Evolutionary conservation across 805 yeast species (phyloP).

Genomic region (Pichia thaimueangensis): DNA sequence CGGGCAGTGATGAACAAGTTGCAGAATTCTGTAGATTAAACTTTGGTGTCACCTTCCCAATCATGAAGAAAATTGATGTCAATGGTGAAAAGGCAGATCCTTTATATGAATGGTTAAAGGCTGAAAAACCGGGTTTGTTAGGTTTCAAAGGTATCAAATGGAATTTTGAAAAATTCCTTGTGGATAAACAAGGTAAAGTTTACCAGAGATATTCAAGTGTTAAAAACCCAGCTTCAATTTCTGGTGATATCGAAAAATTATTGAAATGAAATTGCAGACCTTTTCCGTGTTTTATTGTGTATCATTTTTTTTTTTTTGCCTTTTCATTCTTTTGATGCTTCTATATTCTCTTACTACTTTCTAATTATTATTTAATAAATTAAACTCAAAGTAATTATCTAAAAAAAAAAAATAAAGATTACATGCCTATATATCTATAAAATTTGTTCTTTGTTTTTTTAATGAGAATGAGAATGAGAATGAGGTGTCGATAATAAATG

Average conservation of each 20-base stretch:
- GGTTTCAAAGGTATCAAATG: conserved; percentile 65
- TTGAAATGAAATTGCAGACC: conserved; percentile 28
- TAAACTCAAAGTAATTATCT: too few relatives aligned
- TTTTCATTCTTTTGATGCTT: background rate
- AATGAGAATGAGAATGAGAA: too few relatives aligned
- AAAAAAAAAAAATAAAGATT: background rate
- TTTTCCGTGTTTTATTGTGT: background rate
- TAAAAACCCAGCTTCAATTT: conserved; percentile 59
- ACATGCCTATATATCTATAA: background rate
- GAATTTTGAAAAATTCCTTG: conserved; percentile 56
- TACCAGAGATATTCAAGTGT: conserved; percentile 50
- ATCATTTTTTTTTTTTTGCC: background rate
- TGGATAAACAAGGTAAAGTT: conserved; percentile 50
- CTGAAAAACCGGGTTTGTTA: conserved; percentile 46
- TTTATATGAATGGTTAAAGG: conserved; percentile 72
- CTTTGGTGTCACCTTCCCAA: conserved; percentile 89
- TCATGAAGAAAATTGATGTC: conserved; percentile 80
- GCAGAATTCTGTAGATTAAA: conserved; percentile 66
- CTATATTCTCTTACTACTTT: background rate
- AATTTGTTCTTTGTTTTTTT: too few relatives aligned
- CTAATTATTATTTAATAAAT: background rate
- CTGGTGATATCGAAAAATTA: conserved; percentile 51
- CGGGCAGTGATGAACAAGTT: conserved; percentile 63
- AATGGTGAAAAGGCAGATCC: conserved; percentile 80
- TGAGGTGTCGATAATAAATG: conserved; percentile 59